A percentile compares a stretch with the other conserved stretches of the same genome.
Evolutionary conservation across 2,329 filamentous ascomycete genomes (phyloP).

Genomic region (Teratosphaeria gauchensis): DNA sequence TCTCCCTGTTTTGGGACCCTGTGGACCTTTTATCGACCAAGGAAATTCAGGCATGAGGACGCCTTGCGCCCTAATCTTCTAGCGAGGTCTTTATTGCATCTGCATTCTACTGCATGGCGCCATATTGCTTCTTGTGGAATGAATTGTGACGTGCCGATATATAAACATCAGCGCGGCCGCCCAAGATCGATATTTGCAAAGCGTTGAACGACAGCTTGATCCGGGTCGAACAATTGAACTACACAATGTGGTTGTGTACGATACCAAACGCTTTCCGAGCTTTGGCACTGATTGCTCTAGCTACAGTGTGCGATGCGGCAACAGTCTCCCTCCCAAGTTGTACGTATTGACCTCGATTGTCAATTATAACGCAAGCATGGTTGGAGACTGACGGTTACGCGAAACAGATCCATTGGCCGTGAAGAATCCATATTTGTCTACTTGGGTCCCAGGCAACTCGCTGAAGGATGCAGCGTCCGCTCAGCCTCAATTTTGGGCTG

Average conservation of each 20-base stretch:
- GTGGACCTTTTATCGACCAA: neutral
- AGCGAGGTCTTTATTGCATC: neutral
- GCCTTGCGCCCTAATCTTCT: neutral
- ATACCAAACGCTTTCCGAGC: neutral
- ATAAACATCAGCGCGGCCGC: neutral
- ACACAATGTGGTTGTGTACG: neutral
- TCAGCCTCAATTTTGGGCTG: constrained; percentile 26
- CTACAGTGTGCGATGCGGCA: neutral
- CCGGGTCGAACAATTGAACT: no score
- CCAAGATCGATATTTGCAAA: neutral
- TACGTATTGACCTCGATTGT: neutral
- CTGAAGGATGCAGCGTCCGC: constrained; percentile 16
- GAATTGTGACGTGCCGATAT: neutral
- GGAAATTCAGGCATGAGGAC: neutral
- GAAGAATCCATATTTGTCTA: constrained; percentile 24
- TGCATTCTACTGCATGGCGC: neutral
- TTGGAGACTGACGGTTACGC: neutral
- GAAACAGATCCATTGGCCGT: constrained; percentile 18
- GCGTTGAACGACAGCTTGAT: neutral
- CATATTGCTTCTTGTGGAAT: neutral
- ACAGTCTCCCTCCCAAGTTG: constrained; percentile 1
- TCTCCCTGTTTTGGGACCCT: neutral
- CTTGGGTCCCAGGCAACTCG: constrained; percentile 26
- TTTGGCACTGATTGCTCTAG: neutral
- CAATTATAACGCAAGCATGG: neutral